phyloP scores from a whole-genome alignment of 2,329 filamentous ascomycete genomes.

The Cordyceps tenuipes region DNA sequence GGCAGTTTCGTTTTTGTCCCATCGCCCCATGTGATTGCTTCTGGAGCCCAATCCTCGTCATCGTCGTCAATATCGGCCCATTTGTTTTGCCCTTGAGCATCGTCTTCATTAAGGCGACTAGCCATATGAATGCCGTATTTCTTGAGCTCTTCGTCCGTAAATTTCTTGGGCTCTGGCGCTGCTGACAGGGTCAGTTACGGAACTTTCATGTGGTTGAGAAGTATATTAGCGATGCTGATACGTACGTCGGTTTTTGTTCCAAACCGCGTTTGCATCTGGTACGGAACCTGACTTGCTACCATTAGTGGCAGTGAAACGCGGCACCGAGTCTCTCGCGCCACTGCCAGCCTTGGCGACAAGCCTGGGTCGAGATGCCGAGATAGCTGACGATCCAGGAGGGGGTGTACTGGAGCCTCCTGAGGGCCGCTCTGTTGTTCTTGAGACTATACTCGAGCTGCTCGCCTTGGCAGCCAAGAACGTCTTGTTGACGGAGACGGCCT shows the following conservation, averaged over 20 bases:
- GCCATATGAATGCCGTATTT: conserved; percentile 83
- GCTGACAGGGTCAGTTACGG: conserved; percentile 28
- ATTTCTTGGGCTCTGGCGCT: conserved; percentile 66
- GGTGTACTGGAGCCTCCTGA: conserved; percentile 38
- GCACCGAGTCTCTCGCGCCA: conserved; percentile 44
- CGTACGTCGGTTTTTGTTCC: conserved; percentile 84
- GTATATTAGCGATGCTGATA: conserved; percentile 10
- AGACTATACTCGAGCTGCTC: conserved; percentile 31
- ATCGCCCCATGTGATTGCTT: conserved; percentile 81
- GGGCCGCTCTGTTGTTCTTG: conserved; percentile 46
- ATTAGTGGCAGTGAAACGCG: conserved; percentile 32
- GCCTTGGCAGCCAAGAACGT: conserved; percentile 71
- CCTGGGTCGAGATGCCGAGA: conserved; percentile 55
- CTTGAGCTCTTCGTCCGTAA: conserved; percentile 80
- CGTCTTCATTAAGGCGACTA: conserved; percentile 67
- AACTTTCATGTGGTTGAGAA: background rate
- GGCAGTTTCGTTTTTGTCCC: conserved; percentile 74
- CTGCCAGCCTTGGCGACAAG: conserved; percentile 68
- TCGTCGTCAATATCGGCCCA: conserved; percentile 90
- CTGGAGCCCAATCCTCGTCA: conserved; percentile 78
- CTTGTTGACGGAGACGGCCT: conserved; percentile 78
- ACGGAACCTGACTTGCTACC: conserved; percentile 52
- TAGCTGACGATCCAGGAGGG: conserved; percentile 35
- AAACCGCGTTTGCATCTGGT: conserved; percentile 67
- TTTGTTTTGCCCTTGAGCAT: conserved; percentile 65